Conservation (phyloP, 345 rosid species). For the Ailanthus altissimus region DNA sequence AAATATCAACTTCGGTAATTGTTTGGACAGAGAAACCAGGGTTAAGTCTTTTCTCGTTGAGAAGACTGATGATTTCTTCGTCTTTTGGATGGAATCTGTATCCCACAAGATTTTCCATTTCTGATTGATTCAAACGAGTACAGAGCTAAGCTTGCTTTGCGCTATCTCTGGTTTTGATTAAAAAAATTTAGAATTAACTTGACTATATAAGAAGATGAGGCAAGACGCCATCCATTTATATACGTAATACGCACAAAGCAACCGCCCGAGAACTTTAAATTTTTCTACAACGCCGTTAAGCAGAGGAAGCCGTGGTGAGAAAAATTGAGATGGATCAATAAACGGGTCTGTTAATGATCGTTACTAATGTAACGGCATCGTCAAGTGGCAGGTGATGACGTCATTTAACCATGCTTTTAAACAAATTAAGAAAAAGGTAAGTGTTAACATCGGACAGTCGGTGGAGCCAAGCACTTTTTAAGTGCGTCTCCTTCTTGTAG, state of each 20-base stretch:
- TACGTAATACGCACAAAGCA: neutral
- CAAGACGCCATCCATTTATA: neutral
- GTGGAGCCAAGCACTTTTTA: too few relatives aligned
- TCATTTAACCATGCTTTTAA: too few relatives aligned
- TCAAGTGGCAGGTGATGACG: too few relatives aligned
- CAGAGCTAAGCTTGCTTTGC: too few relatives aligned
- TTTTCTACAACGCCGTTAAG: neutral
- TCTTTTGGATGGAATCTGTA: conserved; percentile 31
- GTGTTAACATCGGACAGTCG: too few relatives aligned
- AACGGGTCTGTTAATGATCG: neutral
- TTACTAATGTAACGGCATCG: too few relatives aligned
- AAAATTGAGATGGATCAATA: too few relatives aligned
- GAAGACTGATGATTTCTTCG: conserved; percentile 25
- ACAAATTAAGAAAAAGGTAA: too few relatives aligned
- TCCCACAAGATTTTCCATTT: conserved; percentile 15
- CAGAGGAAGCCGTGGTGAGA: neutral
- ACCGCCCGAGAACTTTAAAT: neutral
- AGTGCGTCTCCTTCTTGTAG: neutral
- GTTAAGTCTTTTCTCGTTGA: conserved; percentile 18
- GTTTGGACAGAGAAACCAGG: neutral
- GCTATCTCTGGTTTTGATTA: too few relatives aligned
- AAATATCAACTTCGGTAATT: conserved; percentile 20
- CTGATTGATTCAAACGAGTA: neutral
- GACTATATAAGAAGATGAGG: too few relatives aligned
- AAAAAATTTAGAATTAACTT: too few relatives aligned